Evolutionary conservation across 306 rosid genomes (phyloP).

Genomic region (Purshia tridentata): DNA sequence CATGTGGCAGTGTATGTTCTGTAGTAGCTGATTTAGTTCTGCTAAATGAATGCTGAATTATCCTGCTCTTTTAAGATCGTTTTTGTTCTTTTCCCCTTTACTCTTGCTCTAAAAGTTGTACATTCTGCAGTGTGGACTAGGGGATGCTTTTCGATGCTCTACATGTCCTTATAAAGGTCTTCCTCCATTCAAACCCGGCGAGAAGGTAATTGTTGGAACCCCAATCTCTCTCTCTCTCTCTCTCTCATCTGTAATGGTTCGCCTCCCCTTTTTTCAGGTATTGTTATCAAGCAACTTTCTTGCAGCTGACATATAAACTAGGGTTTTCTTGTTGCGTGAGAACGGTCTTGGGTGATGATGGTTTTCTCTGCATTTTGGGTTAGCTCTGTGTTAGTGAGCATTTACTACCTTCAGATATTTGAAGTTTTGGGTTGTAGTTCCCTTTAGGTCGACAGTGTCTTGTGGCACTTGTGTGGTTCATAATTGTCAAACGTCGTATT

Average conservation of each 20-base stretch:
- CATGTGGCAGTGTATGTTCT: constrained; percentile 82
- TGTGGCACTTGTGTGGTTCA: background rate
- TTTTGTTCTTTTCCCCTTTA: background rate
- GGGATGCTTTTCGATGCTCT: constrained; percentile 94
- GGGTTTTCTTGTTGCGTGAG: background rate
- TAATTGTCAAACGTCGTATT: background rate
- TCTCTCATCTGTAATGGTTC: background rate
- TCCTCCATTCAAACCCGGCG: constrained; percentile 88
- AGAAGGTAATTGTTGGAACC: constrained; percentile 58
- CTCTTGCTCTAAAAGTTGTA: constrained; percentile 33
- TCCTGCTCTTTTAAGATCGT: background rate
- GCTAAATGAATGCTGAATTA: no score
- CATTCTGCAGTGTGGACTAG: constrained; percentile 84
- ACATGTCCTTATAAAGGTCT: constrained; percentile 98
- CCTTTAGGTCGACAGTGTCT: background rate
- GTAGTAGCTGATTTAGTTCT: background rate
- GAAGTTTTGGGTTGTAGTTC: background rate
- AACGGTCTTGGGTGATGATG: background rate
- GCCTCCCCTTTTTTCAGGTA: constrained; percentile 47
- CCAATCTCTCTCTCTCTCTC: background rate
- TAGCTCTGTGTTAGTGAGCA: background rate
- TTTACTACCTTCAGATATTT: background rate
- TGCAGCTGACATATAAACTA: constrained; percentile 64
- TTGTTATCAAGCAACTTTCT: constrained; percentile 64
- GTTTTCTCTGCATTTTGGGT: background rate